Base-by-base conservation (phyloP, 2,329 filamentous ascomycete species). In the Herpotrichia juniperi region DNA sequence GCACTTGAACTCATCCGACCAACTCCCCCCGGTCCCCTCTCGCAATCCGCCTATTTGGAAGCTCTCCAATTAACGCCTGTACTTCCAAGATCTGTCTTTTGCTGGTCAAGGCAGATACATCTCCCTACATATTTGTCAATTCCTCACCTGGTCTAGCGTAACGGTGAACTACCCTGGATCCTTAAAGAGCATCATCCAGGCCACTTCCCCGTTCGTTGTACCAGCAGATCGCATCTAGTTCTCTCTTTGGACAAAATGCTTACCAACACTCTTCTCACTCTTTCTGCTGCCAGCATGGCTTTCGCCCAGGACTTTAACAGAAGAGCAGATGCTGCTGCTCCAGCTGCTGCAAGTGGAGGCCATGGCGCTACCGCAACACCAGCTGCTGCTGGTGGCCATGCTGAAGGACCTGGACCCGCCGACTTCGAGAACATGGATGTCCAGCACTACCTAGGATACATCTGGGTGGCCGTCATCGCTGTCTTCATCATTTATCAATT, bases 401-500 rank as follows among this genome's bases (percentile, higher is more conserved):
- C 43, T n/a, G 51, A 66, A 44, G 68, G 67, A 21, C 64, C 67
- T 31, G 21, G 16, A 2, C 56, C 56, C 10, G 63, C 68, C 47
- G 67, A 64, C 26, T 46, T 63, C 22, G 58, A 67, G 53, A 74
- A 75, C 56, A 48, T 67, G 25, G 62, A 72, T 31, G 68, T 75
- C 16, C 66, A 70, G 42, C 64, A 71, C 59, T 74, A 66, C 56
- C 63, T 74, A 8, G 72, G 72, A 31, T 66, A 63, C 48, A 73
- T 73, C 56, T 86, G 89, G 71, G 84, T 84, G 47, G 81, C 81
- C 45, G 78, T 92, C 46, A 82, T 87, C 11, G 80, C 73, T 30
- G 79, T 81, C 44, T 79, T 93, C 62, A 79, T 90, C 57, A 62
- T 87, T 57, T 93, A 90, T 83, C 85, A 88, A 55, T 72, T 87